Percentiles rank a stretch among this genome's conserved stretches.
Evolutionary conservation across 2,329 filamentous ascomycete genomes (phyloP).

Genomic region (Thelonectria rubi): DNA sequence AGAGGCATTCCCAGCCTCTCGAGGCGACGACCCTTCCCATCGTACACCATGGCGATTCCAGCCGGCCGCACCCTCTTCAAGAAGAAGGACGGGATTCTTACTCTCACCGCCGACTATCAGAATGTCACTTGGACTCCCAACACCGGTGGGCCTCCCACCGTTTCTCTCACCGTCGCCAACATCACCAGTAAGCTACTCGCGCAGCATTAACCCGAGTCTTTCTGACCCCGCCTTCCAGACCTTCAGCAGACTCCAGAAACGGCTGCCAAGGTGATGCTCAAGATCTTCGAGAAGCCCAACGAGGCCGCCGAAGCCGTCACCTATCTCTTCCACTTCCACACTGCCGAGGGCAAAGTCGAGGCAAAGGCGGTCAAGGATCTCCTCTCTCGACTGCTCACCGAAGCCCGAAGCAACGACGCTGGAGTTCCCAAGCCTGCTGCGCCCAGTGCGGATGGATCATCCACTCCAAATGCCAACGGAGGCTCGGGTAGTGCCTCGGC

Average conservation of each 20-base stretch:
- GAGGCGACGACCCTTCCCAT: neutral
- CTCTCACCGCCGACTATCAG: slow-evolving; percentile 76
- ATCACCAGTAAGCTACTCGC: slow-evolving; percentile 76
- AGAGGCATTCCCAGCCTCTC: slow-evolving; percentile 14
- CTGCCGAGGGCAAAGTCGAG: slow-evolving; percentile 79
- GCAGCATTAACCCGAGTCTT: slow-evolving; percentile 14
- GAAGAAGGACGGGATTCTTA: slow-evolving; percentile 91
- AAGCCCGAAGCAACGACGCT: slow-evolving; percentile 66
- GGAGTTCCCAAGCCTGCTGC: slow-evolving; percentile 58
- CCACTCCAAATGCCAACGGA: slow-evolving; percentile 43
- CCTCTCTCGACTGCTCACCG: slow-evolving; percentile 79
- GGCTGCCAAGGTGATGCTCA: slow-evolving; percentile 91
- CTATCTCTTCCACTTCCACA: slow-evolving; percentile 91
- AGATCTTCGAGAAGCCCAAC: slow-evolving; percentile 80
- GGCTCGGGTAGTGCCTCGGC: slow-evolving; percentile 62
- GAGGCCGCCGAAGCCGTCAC: slow-evolving; percentile 68
- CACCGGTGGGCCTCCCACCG: slow-evolving; percentile 67
- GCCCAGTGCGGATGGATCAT: slow-evolving; percentile 42
- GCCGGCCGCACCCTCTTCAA: slow-evolving; percentile 83
- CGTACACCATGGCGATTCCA: slow-evolving; percentile 62
- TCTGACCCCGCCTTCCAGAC: slow-evolving; percentile 60
- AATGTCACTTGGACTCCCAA: slow-evolving; percentile 84
- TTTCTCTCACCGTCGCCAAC: slow-evolving; percentile 76
- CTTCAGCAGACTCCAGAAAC: slow-evolving; percentile 92
- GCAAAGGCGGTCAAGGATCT: slow-evolving; percentile 86